Conservation (phyloP, 2,329 filamentous ascomycete genomes). For the Xylaria hypoxylon region DNA sequence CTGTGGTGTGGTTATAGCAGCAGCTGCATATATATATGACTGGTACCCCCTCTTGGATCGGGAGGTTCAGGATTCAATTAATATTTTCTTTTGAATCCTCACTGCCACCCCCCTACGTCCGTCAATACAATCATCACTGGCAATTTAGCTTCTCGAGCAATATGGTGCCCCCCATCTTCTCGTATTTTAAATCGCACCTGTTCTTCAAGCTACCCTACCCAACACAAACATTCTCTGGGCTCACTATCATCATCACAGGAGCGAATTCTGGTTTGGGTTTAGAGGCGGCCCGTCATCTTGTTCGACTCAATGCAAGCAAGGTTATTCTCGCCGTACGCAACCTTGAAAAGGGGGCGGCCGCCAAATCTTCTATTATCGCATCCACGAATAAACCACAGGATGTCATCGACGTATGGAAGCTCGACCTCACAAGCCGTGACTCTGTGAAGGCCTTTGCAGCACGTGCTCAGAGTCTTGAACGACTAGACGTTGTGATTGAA, state of each 20-base stretch:
- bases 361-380: constrained; percentile 52
- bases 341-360: constrained; percentile 56
- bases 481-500: constrained; percentile 58
- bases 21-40: too few relatives aligned
- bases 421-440: constrained; percentile 57
- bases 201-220: constrained; percentile 7
- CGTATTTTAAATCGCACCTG: constrained; percentile 8
- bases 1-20: too few relatives aligned
- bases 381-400: constrained; percentile 38
- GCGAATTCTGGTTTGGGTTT: constrained; percentile 57
- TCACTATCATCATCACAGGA: constrained; percentile 56
- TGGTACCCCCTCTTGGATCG: too few relatives aligned
- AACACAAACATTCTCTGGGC: background rate
- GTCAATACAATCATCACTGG: too few relatives aligned
- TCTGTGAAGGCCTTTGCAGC: constrained; percentile 55
- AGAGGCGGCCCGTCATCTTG: constrained; percentile 57
- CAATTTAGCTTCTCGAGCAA: too few relatives aligned
- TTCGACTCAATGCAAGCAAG: constrained; percentile 53
- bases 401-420: constrained; percentile 57
- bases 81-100: too few relatives aligned
- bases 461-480: constrained; percentile 48
- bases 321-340: constrained; percentile 59
- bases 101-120: too few relatives aligned
- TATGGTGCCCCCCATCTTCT: constrained; percentile 15
- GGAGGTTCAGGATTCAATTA: too few relatives aligned